Evolutionary conservation across 306 rosid genomes (phyloP).

Genomic region (Ochetophila trinervis): DNA sequence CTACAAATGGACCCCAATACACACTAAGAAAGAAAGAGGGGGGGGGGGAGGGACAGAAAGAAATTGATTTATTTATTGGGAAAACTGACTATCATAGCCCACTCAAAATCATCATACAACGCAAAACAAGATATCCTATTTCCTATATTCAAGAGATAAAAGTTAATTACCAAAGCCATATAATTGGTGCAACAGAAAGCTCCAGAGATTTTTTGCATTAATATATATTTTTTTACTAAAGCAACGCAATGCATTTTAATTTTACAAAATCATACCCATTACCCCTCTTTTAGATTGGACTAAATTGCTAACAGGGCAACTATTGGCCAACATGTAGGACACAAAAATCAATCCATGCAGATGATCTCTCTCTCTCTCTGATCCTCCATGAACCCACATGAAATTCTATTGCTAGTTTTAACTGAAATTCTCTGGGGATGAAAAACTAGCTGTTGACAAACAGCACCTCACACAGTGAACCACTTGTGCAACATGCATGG

Average conservation of each 20-base stretch:
- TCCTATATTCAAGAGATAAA: slow-evolving; percentile 34
- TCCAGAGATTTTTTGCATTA: not conserved
- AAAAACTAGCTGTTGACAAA: slow-evolving; percentile 3
- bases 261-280: slow-evolving; percentile 1
- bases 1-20: slow-evolving; percentile 30
- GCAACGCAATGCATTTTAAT: slow-evolving; percentile 15
- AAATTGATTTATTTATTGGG: slow-evolving; percentile 1
- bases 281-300: slow-evolving; percentile 20
- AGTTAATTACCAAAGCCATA: slow-evolving; percentile 35
- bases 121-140: slow-evolving; percentile 36
- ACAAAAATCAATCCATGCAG: slow-evolving; percentile 18
- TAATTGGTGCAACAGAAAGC: slow-evolving; percentile 31
- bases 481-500: slow-evolving; percentile 19
- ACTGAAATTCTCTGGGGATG: not conserved
- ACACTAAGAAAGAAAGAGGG: slow-evolving; percentile 11
- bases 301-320: slow-evolving; percentile 16
- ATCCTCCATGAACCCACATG: not conserved
- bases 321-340: slow-evolving; percentile 17
- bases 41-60: not conserved
- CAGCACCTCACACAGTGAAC: slow-evolving; percentile 3
- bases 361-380: not conserved
- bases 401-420: no score
- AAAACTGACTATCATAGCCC: slow-evolving; percentile 33
- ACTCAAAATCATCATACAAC: slow-evolving; percentile 41
- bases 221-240: not conserved